A percentile compares a stretch with the other conserved stretches of the same genome.
Conservation (phyloP, 148 eudicot genomes). For the Mesembryanthemum crystallinum region DNA sequence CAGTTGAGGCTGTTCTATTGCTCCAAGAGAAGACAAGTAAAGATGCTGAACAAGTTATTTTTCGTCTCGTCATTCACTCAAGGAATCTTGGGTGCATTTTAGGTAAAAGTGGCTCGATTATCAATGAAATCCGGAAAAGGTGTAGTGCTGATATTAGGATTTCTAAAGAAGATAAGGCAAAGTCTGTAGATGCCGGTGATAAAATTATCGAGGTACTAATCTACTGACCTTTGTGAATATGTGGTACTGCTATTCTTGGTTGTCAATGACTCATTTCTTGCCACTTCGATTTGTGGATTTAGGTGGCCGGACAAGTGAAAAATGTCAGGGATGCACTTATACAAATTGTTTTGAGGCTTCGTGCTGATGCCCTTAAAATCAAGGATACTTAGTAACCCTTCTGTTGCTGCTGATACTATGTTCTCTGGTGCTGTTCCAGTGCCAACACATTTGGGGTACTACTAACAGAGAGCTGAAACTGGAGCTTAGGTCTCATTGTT, state of each 20-base stretch:
- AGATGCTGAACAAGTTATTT: conserved; percentile 57
- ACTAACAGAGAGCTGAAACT: conserved; percentile 65
- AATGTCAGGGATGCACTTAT: conserved; percentile 86
- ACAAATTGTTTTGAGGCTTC: conserved; percentile 79
- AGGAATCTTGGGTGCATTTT: conserved; percentile 85
- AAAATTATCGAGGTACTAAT: conserved; percentile 70
- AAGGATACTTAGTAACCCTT: conserved; percentile 46
- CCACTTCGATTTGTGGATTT: conserved; percentile 2
- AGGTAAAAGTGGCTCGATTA: conserved; percentile 86
- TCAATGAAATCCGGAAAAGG: conserved; percentile 81
- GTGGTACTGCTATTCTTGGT: background rate
- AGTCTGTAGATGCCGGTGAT: conserved; percentile 54
- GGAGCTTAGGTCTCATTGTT: conserved; percentile 36
- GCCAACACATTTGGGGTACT: conserved; percentile 52
- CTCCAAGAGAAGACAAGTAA: conserved; percentile 92
- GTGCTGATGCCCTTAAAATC: conserved; percentile 71
- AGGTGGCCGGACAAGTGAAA: conserved; percentile 76
- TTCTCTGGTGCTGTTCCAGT: conserved; percentile 49
- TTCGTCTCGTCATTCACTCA: conserved; percentile 70
- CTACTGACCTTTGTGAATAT: background rate
- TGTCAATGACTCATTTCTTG: background rate
- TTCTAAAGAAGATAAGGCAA: conserved; percentile 72
- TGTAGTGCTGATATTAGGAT: conserved; percentile 75
- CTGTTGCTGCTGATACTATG: conserved; percentile 50
- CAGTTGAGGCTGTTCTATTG: conserved; percentile 87